Percentiles rank a stretch among this genome's conserved stretches.
phyloP scores from a whole-genome alignment of 2,329 filamentous ascomycete species.

The Colletotrichum zoysiae region DNA sequence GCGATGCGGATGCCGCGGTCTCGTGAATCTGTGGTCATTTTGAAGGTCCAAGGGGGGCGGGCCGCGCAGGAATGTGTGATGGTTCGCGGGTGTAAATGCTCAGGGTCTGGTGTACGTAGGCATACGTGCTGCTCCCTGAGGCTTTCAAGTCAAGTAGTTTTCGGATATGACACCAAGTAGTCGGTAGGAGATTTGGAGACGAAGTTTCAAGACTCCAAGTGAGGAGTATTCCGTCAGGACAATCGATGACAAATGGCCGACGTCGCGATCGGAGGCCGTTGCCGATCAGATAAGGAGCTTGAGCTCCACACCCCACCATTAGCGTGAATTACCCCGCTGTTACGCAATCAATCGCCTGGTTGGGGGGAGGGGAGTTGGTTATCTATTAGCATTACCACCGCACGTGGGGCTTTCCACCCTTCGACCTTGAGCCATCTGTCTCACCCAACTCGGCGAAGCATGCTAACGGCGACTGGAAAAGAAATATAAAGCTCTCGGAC shows the following conservation, averaged over 20 bases:
- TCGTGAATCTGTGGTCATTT: constrained; percentile 53
- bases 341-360: constrained; percentile 12
- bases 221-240: neutral
- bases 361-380: neutral
- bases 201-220: neutral
- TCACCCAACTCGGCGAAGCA: neutral
- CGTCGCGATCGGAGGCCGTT: constrained; percentile 6
- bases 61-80: neutral
- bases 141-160: neutral
- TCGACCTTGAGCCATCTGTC: neutral
- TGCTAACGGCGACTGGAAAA: neutral
- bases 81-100: neutral
- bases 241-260: constrained; percentile 32
- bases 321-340: constrained; percentile 36
- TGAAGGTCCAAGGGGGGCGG: neutral
- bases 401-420: neutral
- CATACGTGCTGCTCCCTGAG: neutral
- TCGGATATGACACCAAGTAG: neutral
- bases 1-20: constrained; percentile 78
- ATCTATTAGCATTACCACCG: neutral
- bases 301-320: constrained; percentile 38
- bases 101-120: neutral
- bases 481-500: neutral
- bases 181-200: neutral
- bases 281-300: constrained; percentile 38